phyloP scores from a whole-genome alignment of 768 basidiomycete species.

The Macrolepiota fuliginosa region DNA sequence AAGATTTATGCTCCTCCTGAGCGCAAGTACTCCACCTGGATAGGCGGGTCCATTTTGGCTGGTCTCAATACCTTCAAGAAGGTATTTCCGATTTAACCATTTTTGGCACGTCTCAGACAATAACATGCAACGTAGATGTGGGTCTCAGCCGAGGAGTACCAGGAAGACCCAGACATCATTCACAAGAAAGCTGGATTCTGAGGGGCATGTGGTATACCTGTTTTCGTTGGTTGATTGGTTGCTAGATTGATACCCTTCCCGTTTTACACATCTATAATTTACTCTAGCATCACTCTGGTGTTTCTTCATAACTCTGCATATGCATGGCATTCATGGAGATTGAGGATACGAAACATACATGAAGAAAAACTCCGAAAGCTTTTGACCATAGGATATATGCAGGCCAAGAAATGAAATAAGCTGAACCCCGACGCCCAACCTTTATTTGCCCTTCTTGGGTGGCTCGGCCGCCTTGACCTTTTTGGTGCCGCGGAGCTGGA shows the following conservation, averaged over 20 bases:
- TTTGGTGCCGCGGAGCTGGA: conserved; percentile 90
- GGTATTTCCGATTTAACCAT: conserved; percentile 38
- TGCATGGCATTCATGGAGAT: conserved; percentile 21
- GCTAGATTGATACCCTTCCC: conserved; percentile 12
- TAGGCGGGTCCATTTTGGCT: conserved; percentile 95
- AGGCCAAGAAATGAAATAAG: conserved; percentile 14
- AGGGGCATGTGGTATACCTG: conserved; percentile 9
- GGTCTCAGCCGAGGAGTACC: conserved; percentile 99
- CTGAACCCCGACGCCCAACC: conserved; percentile 11
- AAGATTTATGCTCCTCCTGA: conserved; percentile 99
- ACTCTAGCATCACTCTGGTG: conserved; percentile 11
- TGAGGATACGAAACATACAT: conserved; percentile 11
- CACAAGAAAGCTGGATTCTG: conserved; percentile 92
- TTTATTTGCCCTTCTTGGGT: conserved; percentile 90
- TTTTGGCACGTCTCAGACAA: conserved; percentile 13
- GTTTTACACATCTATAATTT: conserved; percentile 9
- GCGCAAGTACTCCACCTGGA: conserved; percentile 97
- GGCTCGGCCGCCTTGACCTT: conserved; percentile 92
- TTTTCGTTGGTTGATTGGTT: background rate
- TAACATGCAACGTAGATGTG: conserved; percentile 71
- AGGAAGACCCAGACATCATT: conserved; percentile 98
- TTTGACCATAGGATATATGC: conserved; percentile 13
- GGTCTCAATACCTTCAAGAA: conserved; percentile 98
- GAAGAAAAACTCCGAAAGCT: conserved; percentile 9
- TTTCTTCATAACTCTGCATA: conserved; percentile 16